Conservation (phyloP, 1,284 basidiomycete genomes). For the Papiliotrema terrestris region DNA sequence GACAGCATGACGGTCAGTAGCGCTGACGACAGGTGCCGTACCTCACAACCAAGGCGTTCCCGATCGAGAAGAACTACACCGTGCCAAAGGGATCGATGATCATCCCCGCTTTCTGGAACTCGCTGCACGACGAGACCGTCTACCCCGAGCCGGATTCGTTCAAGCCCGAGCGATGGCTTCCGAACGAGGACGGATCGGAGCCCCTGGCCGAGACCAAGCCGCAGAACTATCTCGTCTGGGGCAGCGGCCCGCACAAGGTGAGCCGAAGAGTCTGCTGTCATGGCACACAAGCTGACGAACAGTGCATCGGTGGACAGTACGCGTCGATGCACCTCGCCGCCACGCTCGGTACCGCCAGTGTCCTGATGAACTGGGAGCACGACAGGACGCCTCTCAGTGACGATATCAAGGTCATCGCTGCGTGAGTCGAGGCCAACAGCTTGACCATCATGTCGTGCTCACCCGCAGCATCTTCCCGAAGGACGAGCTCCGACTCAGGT, state of each 20-base stretch:
- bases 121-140: slow-evolving; percentile 81
- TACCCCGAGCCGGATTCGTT: slow-evolving; percentile 85
- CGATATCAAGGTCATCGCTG: slow-evolving; percentile 88
- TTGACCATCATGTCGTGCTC: too few relatives aligned
- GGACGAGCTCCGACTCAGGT: slow-evolving; percentile 80
- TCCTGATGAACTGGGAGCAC: slow-evolving; percentile 86
- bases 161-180: slow-evolving; percentile 88
- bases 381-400: slow-evolving; percentile 72
- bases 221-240: slow-evolving; percentile 95
- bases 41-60: slow-evolving; percentile 81
- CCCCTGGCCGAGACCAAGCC: slow-evolving; percentile 73
- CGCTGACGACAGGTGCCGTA: slow-evolving; percentile 73
- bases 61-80: slow-evolving; percentile 83
- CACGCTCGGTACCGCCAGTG: slow-evolving; percentile 77
- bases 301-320: slow-evolving; percentile 91
- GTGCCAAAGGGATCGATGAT: slow-evolving; percentile 90
- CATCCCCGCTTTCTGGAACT: slow-evolving; percentile 95
- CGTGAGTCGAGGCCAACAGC: slow-evolving; percentile 41
- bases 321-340: slow-evolving; percentile 88
- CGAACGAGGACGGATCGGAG: slow-evolving; percentile 61
- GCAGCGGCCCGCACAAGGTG: slow-evolving; percentile 85
- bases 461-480: slow-evolving; percentile 72
- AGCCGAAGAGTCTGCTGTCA: too few relatives aligned
- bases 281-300: too few relatives aligned
- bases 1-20: background rate